Conservation (phyloP, 2,329 filamentous ascomycete species). For the Cercospora beticola region DNA sequence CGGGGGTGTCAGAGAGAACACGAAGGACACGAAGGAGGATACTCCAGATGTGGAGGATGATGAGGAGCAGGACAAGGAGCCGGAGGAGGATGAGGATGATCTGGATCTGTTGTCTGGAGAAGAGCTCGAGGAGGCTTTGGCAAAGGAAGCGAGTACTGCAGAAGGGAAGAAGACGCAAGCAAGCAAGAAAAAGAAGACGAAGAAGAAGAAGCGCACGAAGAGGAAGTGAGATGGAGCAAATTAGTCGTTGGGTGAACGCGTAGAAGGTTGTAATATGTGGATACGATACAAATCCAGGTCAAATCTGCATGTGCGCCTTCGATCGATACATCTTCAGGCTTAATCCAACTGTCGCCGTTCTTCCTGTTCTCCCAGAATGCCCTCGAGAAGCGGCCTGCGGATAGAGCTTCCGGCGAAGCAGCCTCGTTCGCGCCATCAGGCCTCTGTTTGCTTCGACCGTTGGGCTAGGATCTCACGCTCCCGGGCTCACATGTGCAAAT, state of each 20-base stretch:
- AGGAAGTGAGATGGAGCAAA: conserved; percentile 24
- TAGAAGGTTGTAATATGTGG: not conserved
- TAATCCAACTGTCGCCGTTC: too few relatives aligned
- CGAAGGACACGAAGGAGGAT: conserved; percentile 25
- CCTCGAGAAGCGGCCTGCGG: too few relatives aligned
- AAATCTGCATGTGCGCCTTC: not conserved
- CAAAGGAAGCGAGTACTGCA: conserved; percentile 28
- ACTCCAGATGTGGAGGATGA: conserved; percentile 25
- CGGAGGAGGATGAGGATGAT: conserved; percentile 28
- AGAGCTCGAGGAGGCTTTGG: conserved; percentile 29
- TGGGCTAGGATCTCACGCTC: too few relatives aligned
- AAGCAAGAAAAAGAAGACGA: conserved; percentile 35
- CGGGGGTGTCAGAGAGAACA: conserved; percentile 17
- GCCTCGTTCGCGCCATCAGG: too few relatives aligned
- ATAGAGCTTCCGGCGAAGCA: too few relatives aligned
- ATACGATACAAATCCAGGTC: not conserved
- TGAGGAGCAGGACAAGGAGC: conserved; percentile 29
- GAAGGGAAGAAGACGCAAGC: conserved; percentile 35
- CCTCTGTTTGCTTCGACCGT: too few relatives aligned
- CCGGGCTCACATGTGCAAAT: too few relatives aligned
- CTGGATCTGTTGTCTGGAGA: conserved; percentile 33
- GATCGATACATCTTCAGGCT: too few relatives aligned
- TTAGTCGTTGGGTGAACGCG: not conserved
- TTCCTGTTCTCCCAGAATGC: too few relatives aligned
- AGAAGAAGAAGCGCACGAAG: conserved; percentile 40